Evolutionary conservation across 371 early-diverging fungal genomes (phyloP).

Genomic region (Coemansia sp.): DNA sequence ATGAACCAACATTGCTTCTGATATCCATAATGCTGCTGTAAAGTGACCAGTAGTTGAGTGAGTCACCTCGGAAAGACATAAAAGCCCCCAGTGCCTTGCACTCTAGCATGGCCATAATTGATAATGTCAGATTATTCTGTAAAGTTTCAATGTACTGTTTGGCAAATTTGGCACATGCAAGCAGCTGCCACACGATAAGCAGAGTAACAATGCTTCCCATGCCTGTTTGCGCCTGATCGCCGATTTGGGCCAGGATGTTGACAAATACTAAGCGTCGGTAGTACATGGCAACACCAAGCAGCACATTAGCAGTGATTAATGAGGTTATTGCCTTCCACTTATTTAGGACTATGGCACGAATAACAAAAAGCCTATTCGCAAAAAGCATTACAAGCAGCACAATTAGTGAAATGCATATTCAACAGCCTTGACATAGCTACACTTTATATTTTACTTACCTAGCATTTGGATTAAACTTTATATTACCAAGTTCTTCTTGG

Average conservation of each 20-base stretch:
- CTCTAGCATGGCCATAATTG: neutral
- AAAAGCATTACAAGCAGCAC: neutral
- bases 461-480: neutral
- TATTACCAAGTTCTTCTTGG: neutral
- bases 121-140: neutral
- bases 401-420: neutral
- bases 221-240: neutral
- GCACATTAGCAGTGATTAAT: neutral
- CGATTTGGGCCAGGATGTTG: neutral
- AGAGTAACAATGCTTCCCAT: neutral
- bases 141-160: neutral
- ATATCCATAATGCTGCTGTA: neutral
- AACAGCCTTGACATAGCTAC: neutral
- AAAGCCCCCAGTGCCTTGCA: neutral
- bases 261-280: neutral
- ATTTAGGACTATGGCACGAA: neutral
- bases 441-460: neutral
- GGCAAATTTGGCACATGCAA: neutral
- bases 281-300: neutral
- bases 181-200: neutral
- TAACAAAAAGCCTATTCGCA: neutral
- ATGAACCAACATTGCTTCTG: neutral
- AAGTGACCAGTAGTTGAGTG: neutral
- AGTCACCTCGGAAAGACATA: neutral
- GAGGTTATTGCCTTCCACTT: neutral